Percentiles rank a stretch among this genome's conserved stretches.
Conservation (phyloP, 768 basidiomycete species). For the Collybia mongolica region DNA sequence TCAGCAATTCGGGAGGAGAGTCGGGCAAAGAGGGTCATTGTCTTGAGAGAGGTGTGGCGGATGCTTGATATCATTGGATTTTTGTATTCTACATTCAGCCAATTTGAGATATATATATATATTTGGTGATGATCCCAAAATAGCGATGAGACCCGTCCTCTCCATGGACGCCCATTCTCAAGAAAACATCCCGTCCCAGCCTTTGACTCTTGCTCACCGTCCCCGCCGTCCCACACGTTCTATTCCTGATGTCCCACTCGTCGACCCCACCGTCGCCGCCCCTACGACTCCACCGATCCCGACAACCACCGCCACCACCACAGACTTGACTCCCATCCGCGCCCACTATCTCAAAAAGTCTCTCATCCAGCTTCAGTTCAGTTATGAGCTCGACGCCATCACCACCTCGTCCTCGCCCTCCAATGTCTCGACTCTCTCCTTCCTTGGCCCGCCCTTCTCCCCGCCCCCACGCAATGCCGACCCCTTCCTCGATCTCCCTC, state of each 20-base stretch:
- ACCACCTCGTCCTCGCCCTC: slow-evolving; percentile 45
- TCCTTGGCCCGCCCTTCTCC: slow-evolving; percentile 86
- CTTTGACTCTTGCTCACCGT: background rate
- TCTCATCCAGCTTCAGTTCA: slow-evolving; percentile 84
- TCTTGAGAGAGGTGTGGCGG: too few species aligned
- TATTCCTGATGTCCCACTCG: too few species aligned
- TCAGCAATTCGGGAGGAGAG: too few species aligned
- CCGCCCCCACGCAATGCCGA: slow-evolving; percentile 57
- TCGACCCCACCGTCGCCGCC: slow-evolving; percentile 13
- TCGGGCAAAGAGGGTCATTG: too few species aligned
- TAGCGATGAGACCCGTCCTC: background rate
- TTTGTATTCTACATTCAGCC: too few species aligned
- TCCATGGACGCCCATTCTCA: background rate
- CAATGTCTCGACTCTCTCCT: slow-evolving; percentile 69
- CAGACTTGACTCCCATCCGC: slow-evolving; percentile 76
- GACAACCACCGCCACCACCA: background rate
- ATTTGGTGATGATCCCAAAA: background rate
- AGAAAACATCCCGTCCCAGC: background rate
- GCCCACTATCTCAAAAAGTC: slow-evolving; percentile 99
- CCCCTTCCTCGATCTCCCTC: slow-evolving; percentile 71
- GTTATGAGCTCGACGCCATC: slow-evolving; percentile 71
- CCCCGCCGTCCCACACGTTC: too few species aligned
- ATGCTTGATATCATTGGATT: too few species aligned
- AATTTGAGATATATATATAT: too few species aligned
- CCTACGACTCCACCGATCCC: slow-evolving; percentile 7